Evolutionary conservation across 140 eudicot genomes (phyloP).

Genomic region (Ambrosia hybrid): DNA sequence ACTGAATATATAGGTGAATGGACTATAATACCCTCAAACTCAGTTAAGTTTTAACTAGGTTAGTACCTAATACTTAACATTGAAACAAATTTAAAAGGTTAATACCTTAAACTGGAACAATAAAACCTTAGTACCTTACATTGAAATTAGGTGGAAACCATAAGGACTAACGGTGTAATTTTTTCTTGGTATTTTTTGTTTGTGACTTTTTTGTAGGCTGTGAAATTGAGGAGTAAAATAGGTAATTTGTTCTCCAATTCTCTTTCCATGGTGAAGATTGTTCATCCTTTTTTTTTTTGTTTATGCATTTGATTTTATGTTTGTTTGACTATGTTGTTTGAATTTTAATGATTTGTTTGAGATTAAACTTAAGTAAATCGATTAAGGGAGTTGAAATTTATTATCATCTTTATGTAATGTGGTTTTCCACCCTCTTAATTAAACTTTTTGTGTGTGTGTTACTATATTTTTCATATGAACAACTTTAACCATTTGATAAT

Average conservation of each 20-base stretch:
- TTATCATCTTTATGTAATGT: slow-evolving; percentile 2
- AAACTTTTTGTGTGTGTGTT: neutral
- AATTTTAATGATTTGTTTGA: neutral
- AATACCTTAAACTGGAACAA: too few relatives aligned
- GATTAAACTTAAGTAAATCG: slow-evolving; percentile 14
- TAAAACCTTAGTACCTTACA: too few relatives aligned
- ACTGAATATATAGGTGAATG: too few relatives aligned
- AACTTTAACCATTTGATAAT: neutral
- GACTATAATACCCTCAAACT: too few relatives aligned
- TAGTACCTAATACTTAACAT: too few relatives aligned
- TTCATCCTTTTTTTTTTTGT: neutral
- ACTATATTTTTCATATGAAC: neutral
- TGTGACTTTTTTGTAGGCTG: slow-evolving; percentile 42
- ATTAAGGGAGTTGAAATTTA: neutral
- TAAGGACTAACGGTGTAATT: too few relatives aligned
- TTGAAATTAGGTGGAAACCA: too few relatives aligned
- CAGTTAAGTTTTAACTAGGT: too few relatives aligned
- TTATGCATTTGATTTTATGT: neutral
- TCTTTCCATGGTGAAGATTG: slow-evolving; percentile 51
- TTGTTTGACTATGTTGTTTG: neutral
- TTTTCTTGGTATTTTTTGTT: slow-evolving; percentile 7
- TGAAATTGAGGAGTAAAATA: slow-evolving; percentile 43
- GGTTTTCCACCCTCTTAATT: neutral
- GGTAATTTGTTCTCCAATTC: slow-evolving; percentile 61
- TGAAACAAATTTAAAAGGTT: too few relatives aligned